Base-by-base conservation (phyloP, 2,329 filamentous ascomycete genomes). In the Metarhizium rileyi region DNA sequence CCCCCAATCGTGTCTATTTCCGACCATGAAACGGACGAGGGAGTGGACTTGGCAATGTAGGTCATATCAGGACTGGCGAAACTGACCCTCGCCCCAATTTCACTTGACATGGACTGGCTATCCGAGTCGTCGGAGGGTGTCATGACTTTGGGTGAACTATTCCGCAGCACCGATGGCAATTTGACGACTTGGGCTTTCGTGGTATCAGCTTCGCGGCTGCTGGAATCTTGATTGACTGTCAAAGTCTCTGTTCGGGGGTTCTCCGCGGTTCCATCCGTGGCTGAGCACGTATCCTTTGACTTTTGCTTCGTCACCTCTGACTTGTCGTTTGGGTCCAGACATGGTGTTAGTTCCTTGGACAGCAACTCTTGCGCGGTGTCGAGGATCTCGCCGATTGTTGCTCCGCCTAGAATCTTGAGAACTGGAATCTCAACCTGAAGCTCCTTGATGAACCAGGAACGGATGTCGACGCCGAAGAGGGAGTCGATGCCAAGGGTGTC, bases 361-460 rank as follows among this genome's bases (percentile, higher is more conserved):
- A 33, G 2, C 9, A 12, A 5, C 12, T 33, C 8, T 16, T 14
- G 30, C 9, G 30, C 30, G 1, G 9, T 12, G 2, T 14, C 9
- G 16, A 33, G 9, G 10, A 33, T 12, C 12, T 55, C 55, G 3
- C 41, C 40, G 2, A 59, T 33, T 3, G 58, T 55, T 14, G 52
- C 53, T 0, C 54, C 55, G 2, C 51, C 48, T 1, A 61, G 47
- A 10, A 66, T 54, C 50, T 71, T 71, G 3, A 77, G 59, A 1
- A 76, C 67, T 0, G 73, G 70, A 1, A 77, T 65, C 43, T 77
- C 69, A 0, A 70, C 59, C 0, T 69, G 54, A 0, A 61, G 45
- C 14, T 71, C 61, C 46, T 74, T 74, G 23, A 70, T 45, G 53
- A 77, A 75, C 75, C 75, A 80, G 1, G 69, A 62, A 2, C 74